These are phyloP conservation scores for Phytopythium kandeliae DNA, from an alignment of 352 stramenopile genomes.

Conservation along the genomic window DNA sequence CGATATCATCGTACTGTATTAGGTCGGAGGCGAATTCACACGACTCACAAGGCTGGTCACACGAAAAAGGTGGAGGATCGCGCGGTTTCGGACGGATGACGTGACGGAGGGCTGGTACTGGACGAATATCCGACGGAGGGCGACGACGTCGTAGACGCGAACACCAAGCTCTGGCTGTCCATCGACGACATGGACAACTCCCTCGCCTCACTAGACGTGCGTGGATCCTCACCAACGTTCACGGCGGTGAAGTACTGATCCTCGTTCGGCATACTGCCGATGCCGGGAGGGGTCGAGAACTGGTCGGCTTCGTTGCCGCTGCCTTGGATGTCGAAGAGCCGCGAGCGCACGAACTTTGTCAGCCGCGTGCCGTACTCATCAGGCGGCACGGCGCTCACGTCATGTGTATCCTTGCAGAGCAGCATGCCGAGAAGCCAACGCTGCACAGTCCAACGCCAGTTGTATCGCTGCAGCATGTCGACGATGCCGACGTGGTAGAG, in stretches of 20 bases:
- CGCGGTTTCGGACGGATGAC: constrained; percentile 10
- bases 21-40: not conserved
- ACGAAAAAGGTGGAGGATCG: constrained; percentile 57
- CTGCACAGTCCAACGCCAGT: constrained; percentile 82
- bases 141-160: constrained; percentile 34
- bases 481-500: constrained; percentile 77
- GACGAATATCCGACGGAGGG: constrained; percentile 61
- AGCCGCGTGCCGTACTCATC: constrained; percentile 66
- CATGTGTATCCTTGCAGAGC: constrained; percentile 76
- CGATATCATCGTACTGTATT: not conserved
- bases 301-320: constrained; percentile 11
- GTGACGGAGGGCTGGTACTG: constrained; percentile 42
- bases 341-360: constrained; percentile 64
- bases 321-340: constrained; percentile 58
- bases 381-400: constrained; percentile 74
- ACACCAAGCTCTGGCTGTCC: constrained; percentile 24
- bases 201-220: constrained; percentile 22
- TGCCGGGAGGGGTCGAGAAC: constrained; percentile 14
- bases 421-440: constrained; percentile 65
- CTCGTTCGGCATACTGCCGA: constrained; percentile 11
- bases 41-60: constrained; percentile 9
- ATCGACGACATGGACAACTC: constrained; percentile 47
- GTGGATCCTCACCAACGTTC: constrained; percentile 9
- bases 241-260: constrained; percentile 14
- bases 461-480: constrained; percentile 83